A percentile compares a stretch with the other conserved stretches of the same genome.
phyloP scores from a whole-genome alignment of 345 rosid genomes.

The Pistacia integerrima region DNA sequence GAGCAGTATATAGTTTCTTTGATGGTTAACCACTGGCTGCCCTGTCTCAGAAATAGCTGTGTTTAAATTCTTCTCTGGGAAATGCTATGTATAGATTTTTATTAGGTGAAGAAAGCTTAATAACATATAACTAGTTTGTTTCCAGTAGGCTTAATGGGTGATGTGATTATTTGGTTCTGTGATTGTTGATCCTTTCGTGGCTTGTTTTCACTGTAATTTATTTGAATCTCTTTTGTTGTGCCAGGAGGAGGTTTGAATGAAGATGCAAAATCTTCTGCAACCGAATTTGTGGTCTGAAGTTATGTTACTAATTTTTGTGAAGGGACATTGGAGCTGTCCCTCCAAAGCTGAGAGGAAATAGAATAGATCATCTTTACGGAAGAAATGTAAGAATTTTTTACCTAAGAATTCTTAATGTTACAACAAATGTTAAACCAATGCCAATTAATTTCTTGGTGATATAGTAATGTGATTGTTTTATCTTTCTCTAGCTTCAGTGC shows the following conservation, averaged over 20 bases:
- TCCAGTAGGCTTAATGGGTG: background rate
- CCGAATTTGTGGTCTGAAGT: constrained; percentile 37
- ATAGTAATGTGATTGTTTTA: background rate
- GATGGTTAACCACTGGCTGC: too few relatives aligned
- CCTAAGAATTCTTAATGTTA: background rate
- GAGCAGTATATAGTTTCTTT: too few relatives aligned
- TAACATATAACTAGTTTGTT: background rate
- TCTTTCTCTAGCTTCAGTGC: background rate
- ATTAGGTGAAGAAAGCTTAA: too few relatives aligned
- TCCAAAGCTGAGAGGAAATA: background rate
- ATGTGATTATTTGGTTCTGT: background rate
- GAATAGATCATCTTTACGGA: background rate
- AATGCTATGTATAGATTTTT: too few relatives aligned
- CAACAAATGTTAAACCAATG: background rate
- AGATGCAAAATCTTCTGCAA: constrained; percentile 27
- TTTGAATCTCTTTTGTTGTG: constrained; percentile 4
- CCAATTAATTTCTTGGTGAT: background rate
- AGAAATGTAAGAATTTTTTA: background rate
- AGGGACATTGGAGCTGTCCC: background rate
- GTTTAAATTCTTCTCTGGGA: too few relatives aligned
- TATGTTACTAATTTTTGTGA: background rate
- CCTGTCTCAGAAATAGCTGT: too few relatives aligned
- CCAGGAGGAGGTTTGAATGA: constrained; percentile 33
- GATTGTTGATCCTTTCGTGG: background rate
- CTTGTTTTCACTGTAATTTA: background rate